phyloP scores from a whole-genome alignment of 2,329 filamentous ascomycete species.

The Nemania diffusa region DNA sequence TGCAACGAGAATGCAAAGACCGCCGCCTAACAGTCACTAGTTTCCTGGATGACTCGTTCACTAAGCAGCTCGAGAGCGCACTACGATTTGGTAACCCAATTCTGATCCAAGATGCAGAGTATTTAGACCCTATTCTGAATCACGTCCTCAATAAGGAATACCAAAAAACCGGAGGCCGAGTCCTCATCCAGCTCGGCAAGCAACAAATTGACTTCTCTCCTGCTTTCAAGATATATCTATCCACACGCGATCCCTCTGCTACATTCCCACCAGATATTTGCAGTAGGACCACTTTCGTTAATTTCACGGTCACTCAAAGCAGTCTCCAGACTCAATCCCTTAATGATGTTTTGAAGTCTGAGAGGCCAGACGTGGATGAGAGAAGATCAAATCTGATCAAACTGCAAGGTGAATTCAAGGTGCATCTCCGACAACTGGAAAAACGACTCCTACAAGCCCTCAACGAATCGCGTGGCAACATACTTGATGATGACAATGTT shows the following conservation, averaged over 20 bases:
- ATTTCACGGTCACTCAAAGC: conserved; percentile 99
- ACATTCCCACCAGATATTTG: conserved; percentile 96
- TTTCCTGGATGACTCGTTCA: conserved; percentile 97
- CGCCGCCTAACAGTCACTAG: conserved; percentile 95
- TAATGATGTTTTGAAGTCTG: conserved; percentile 96
- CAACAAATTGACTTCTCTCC: conserved; percentile 99
- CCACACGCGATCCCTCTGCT: conserved; percentile 94
- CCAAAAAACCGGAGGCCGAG: conserved; percentile 96
- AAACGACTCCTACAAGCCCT: conserved; percentile 93
- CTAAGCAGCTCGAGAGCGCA: conserved; percentile 96
- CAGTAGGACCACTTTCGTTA: conserved; percentile 98
- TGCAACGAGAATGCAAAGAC: conserved; percentile 94
- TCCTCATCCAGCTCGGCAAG: conserved; percentile 96
- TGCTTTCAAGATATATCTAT: conserved; percentile 93
- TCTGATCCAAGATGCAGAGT: conserved; percentile 96
- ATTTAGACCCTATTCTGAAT: conserved; percentile 95
- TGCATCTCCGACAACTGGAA: conserved; percentile 95
- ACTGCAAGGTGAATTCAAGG: conserved; percentile 97
- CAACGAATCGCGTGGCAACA: conserved; percentile 97
- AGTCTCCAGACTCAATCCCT: conserved; percentile 98
- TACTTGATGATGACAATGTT: conserved; percentile 96
- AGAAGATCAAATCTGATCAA: conserved; percentile 97
- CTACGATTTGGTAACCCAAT: conserved; percentile 98
- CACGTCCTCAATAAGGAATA: conserved; percentile 99
- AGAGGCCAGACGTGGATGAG: conserved; percentile 96